A percentile compares a stretch with the other conserved stretches of the same genome.
Evolutionary conservation across 2,329 filamentous ascomycete species (phyloP).

Genomic region (Alternaria dauci): DNA sequence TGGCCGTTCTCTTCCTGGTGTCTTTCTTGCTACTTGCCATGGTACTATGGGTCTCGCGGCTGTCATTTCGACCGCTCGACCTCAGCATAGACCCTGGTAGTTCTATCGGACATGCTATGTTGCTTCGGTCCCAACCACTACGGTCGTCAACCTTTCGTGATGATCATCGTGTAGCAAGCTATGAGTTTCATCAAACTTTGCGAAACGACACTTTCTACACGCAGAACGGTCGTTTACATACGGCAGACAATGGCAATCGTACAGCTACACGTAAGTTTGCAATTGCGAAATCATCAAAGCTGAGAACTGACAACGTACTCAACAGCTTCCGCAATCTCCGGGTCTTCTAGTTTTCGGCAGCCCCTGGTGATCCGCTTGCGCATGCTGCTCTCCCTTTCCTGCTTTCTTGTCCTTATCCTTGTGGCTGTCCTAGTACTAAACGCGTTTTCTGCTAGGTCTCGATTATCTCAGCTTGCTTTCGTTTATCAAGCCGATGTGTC

Average conservation of each 20-base stretch:
- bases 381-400: constrained; percentile 18
- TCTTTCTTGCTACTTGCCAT: too few relatives aligned
- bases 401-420: constrained; percentile 3
- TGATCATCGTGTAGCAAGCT: not conserved
- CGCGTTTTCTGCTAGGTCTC: constrained; percentile 18
- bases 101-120: too few relatives aligned
- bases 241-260: constrained; percentile 1
- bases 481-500: constrained; percentile 27
- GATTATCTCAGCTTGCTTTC: constrained; percentile 30
- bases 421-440: constrained; percentile 19
- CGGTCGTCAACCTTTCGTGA: constrained; percentile 10
- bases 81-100: too few relatives aligned
- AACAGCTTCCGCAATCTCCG: not conserved
- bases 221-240: constrained; percentile 22
- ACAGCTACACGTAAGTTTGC: not conserved
- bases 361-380: not conserved
- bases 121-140: not conserved
- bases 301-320: not conserved
- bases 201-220: constrained; percentile 1
- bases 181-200: constrained; percentile 15
- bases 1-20: too few relatives aligned
- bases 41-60: too few relatives aligned
- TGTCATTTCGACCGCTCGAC: too few relatives aligned
- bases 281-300: not conserved
- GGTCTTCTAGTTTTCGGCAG: not conserved